These are phyloP conservation scores for Maudiozyma serrabonitensis DNA, from an alignment of 805 yeast species.

Conservation along the genomic window DNA sequence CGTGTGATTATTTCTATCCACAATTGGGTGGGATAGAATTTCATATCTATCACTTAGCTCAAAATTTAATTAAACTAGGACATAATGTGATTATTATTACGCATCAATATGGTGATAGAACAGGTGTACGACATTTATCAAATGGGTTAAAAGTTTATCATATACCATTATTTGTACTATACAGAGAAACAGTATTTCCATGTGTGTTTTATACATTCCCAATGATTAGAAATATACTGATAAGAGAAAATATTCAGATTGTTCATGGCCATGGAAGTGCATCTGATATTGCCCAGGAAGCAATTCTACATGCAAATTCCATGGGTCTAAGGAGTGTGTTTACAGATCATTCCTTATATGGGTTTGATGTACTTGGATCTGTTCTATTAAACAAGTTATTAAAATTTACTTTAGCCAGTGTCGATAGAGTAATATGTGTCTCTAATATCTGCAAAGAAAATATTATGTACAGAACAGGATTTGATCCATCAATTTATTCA, in stretches of 20 bases:
- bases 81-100: slow-evolving; percentile 82
- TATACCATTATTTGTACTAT: slow-evolving; percentile 71
- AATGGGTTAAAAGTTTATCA: slow-evolving; percentile 91
- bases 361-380: slow-evolving; percentile 77
- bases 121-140: slow-evolving; percentile 73
- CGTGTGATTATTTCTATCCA: slow-evolving; percentile 94
- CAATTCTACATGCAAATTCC: slow-evolving; percentile 80
- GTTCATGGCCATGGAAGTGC: slow-evolving; percentile 95
- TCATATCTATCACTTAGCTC: slow-evolving; percentile 86
- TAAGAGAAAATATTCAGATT: slow-evolving; percentile 77
- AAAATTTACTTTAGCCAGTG: slow-evolving; percentile 73
- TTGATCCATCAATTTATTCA: slow-evolving; percentile 68
- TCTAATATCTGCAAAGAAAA: slow-evolving; percentile 95
- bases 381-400: slow-evolving; percentile 80
- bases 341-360: slow-evolving; percentile 93
- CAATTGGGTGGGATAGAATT: slow-evolving; percentile 98
- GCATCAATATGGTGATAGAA: slow-evolving; percentile 75
- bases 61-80: slow-evolving; percentile 67
- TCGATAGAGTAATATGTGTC: slow-evolving; percentile 92
- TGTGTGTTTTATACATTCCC: slow-evolving; percentile 86
- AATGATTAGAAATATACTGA: slow-evolving; percentile 67
- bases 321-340: slow-evolving; percentile 89
- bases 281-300: slow-evolving; percentile 80
- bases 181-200: slow-evolving; percentile 79
- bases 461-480: slow-evolving; percentile 76